phyloP scores from a whole-genome alignment of 164 flowering plant genomes.

The Annona squamosa region DNA sequence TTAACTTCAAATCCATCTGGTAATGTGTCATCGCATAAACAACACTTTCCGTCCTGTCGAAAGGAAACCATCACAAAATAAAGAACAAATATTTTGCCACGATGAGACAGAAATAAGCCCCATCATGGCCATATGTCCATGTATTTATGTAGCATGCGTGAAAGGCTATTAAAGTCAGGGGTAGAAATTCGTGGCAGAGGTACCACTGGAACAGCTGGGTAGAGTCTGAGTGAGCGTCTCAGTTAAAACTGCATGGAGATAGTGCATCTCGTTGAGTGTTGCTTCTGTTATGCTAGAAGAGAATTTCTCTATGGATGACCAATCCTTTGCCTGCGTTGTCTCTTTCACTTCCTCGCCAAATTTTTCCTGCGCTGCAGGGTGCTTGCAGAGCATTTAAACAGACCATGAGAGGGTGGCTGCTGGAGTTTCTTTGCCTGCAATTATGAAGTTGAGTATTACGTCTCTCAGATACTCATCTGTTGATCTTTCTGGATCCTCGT shows the following conservation, averaged over 20 bases:
- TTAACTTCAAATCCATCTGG: constrained; percentile 59
- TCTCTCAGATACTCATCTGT: constrained; percentile 53
- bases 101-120: neutral
- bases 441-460: constrained; percentile 47
- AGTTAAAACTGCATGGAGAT: constrained; percentile 72
- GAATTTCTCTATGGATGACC: constrained; percentile 22
- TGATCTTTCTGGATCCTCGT: constrained; percentile 41
- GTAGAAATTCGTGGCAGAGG: neutral
- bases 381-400: constrained; percentile 55
- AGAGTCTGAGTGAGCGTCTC: constrained; percentile 64
- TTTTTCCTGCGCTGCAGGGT: constrained; percentile 55
- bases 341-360: constrained; percentile 40
- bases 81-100: neutral
- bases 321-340: neutral
- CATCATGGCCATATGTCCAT: neutral
- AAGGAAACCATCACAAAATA: neutral
- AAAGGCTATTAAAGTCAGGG: neutral
- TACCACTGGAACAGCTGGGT: constrained; percentile 87
- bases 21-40: constrained; percentile 49
- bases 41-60: constrained; percentile 42
- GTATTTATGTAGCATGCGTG: neutral
- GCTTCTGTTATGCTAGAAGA: constrained; percentile 40
- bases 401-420: constrained; percentile 68
- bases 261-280: constrained; percentile 65
- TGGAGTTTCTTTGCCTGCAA: constrained; percentile 62